Base-by-base conservation (phyloP, 768 basidiomycete genomes). In the Mycena olivaceomarginata region DNA sequence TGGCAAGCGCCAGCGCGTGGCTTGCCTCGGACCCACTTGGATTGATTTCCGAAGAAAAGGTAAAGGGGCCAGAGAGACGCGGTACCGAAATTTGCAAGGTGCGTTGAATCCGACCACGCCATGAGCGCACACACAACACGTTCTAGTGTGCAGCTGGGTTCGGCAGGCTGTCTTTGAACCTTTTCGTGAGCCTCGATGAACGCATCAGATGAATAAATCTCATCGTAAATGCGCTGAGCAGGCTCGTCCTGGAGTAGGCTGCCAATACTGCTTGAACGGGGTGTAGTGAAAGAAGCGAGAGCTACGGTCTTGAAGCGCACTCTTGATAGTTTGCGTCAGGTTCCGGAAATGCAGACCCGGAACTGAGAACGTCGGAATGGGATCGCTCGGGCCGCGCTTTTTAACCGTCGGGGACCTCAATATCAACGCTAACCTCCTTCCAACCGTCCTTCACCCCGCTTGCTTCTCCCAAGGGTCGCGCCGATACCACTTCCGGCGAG, bases 51-150 rank as follows among this genome's bases (percentile, higher is more conserved):
- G 25, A 25, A 25, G 25, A 25, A 25, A 25, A 86, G 51, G 65
- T 90, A 91, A 0, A 88, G 43, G 2, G 89, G 89, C 90, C 88
- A 91, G 0, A 87, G 78, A 11, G 80, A 81, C 0, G 86, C 85
- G 25, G 77, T 84, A 0, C 88, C 87, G 81, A 88, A 88, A 16
- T 75, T 82, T 5, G 86, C 80, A 2, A 86, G 81, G 70, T 85
- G 85, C 1, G 84, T 88, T 1, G 85, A 81, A 72, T 87, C 86
- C 0, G 85, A 88, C 77, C 81, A 85, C 5, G 83, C 78, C 86
- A 86, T 88, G 7, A 85, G 43, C 0, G 77, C 71, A 0, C 79
- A 78, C 48, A 86, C 43, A 8, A 70, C 68, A 31, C 68, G 57
- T 15, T 70, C 68, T 3, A 83, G 43, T 0, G 67, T 45, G 70